Conservation (phyloP, 2,329 filamentous ascomycete species). For the Aureobasidium subglaciale region DNA sequence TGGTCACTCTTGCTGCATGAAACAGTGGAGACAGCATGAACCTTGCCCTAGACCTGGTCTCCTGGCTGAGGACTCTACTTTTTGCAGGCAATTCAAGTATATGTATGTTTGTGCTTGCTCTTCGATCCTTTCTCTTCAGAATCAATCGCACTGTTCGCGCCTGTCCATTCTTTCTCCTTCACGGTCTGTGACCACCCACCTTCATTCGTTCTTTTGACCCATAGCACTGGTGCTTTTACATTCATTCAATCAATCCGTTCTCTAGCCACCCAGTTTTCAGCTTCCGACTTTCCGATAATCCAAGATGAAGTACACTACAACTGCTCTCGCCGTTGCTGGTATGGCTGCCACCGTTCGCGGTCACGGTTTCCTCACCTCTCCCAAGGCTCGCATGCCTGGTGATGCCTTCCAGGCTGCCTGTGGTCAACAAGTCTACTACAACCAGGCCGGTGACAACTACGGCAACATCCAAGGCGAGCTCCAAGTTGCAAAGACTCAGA, state of each 20-base stretch:
- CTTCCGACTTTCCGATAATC: not conserved
- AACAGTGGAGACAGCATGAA: slow-evolving; percentile 3
- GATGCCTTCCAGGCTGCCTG: slow-evolving; percentile 46
- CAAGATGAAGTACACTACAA: slow-evolving; percentile 30
- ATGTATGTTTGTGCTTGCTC: slow-evolving; percentile 11
- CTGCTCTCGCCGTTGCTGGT: slow-evolving; percentile 37
- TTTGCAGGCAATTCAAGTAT: not conserved
- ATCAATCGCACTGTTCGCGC: slow-evolving; percentile 8
- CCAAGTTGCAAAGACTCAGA: slow-evolving; percentile 41
- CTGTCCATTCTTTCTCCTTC: slow-evolving; percentile 16
- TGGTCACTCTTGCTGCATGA: not conserved
- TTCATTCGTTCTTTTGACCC: slow-evolving; percentile 21
- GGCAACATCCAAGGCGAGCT: slow-evolving; percentile 52
- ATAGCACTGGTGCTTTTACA: slow-evolving; percentile 22
- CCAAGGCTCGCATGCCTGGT: slow-evolving; percentile 45
- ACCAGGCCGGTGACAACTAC: slow-evolving; percentile 47
- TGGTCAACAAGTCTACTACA: slow-evolving; percentile 48
- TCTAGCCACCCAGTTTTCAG: slow-evolving; percentile 10
- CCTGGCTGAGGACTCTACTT: slow-evolving; percentile 5
- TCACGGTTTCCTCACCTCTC: slow-evolving; percentile 48
- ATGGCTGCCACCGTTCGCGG: slow-evolving; percentile 42
- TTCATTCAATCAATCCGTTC: slow-evolving; percentile 8
- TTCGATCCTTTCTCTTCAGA: not conserved
- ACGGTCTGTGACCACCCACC: slow-evolving; percentile 28
- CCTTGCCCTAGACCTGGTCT: not conserved